Base-by-base conservation (phyloP, 805 yeast genomes). In the Barnettozyma botsteinii region DNA sequence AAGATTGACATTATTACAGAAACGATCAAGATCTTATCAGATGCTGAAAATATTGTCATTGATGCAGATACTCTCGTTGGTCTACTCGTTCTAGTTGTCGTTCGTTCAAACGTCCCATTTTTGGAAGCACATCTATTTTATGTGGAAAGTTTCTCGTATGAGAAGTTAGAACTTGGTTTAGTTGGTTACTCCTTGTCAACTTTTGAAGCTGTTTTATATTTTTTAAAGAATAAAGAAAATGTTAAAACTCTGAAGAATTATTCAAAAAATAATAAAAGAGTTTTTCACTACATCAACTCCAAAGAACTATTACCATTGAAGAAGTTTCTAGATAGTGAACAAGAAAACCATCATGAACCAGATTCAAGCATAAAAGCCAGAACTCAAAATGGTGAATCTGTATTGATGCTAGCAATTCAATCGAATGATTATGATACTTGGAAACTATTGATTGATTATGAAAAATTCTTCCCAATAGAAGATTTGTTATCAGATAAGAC, bases 31-130 rank as follows among this genome's bases (percentile, higher is more conserved):
- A 60, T 65, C 1, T 53, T 87, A 19, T 73, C 86, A 3, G 50
- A 46, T 14, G 43, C 51, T 32, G 58, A 57, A 5, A 38, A 41
- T 30, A 15, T 67, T 4, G 52, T 69, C 0, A 66, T 85, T 7
- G 89, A 82, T 60, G 98, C 97, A 0, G 98, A 89, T 55, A 77
- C 85, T 0, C 62, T 89, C 18, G 70, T 89, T 4, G 81, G 88
- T 1, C 62, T 89, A 33, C 62, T 89, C 45, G 72, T 87, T 7
- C 65, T 87, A 57, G 87, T 86, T 4, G 70, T 88, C 1, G 69
- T 79, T 9, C 75, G 82, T 39, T 69, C 93, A 2, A 69, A 69
- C 28, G 73, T 84, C 2, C 65, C 66, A 4, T 62, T 79, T 49
- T 55, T 87, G 20, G 81, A 76, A 47, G 71, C 75, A 3, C 88